These are phyloP conservation scores for Plasmopara halstedii DNA, from an alignment of 352 stramenopile genomes.

Conservation along the genomic window DNA sequence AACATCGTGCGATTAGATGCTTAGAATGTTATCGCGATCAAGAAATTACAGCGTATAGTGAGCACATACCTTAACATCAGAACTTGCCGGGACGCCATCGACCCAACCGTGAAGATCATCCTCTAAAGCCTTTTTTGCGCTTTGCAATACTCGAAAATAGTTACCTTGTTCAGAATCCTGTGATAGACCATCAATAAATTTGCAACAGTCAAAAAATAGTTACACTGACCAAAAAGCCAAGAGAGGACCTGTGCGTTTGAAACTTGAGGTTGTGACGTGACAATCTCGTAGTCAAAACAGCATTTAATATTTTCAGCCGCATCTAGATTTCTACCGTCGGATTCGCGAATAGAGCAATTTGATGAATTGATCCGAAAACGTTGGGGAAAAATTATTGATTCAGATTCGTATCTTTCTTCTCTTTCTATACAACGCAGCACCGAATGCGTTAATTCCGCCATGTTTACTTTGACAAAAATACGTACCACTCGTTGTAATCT, in stretches of 20 bases:
- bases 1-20: neutral
- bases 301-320: constrained; percentile 20
- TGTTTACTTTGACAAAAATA: neutral
- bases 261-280: constrained; percentile 14
- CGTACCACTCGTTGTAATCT: constrained; percentile 17
- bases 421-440: constrained; percentile 12
- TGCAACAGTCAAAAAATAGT: neutral
- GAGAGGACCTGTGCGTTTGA: constrained; percentile 11
- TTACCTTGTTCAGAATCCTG: constrained; percentile 20
- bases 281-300: constrained; percentile 8
- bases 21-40: neutral
- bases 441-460: neutral
- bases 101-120: constrained; percentile 58
- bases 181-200: neutral
- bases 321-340: constrained; percentile 57
- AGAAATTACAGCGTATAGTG: neutral
- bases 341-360: constrained; percentile 75
- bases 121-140: constrained; percentile 45
- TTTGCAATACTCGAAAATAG: constrained; percentile 45
- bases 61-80: constrained; percentile 48
- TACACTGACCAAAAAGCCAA: neutral
- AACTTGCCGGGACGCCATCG: constrained; percentile 49
- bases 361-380: constrained; percentile 62
- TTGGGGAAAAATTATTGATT: constrained; percentile 21
- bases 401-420: constrained; percentile 41